phyloP scores from a whole-genome alignment of 805 yeast genomes.

The Metschnikowia peoriensis region DNA sequence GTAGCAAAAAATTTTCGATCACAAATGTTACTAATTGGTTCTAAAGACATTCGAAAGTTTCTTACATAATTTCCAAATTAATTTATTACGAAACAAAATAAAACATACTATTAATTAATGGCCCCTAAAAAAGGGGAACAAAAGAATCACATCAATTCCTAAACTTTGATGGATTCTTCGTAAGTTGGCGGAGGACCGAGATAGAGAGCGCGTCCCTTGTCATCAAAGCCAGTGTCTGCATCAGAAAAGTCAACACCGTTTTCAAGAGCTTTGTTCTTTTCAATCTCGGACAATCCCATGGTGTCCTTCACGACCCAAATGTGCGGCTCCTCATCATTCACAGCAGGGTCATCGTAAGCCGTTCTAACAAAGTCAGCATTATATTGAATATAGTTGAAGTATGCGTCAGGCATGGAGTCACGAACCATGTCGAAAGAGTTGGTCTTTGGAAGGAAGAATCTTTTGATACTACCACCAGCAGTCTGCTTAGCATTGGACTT shows the following conservation, averaged over 20 bases:
- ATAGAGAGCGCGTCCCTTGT: slow-evolving; percentile 51
- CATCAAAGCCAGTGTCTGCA: slow-evolving; percentile 55
- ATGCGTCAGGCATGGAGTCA: slow-evolving; percentile 40
- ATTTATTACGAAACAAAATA: background rate
- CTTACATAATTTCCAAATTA: background rate
- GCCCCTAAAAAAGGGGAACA: background rate
- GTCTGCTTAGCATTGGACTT: slow-evolving; percentile 1
- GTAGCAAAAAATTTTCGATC: too few relatives aligned
- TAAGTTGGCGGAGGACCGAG: slow-evolving; percentile 72
- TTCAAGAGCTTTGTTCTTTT: slow-evolving; percentile 55
- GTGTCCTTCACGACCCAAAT: slow-evolving; percentile 72
- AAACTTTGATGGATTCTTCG: slow-evolving; percentile 46
- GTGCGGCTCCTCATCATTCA: slow-evolving; percentile 54
- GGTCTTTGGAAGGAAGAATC: slow-evolving; percentile 45
- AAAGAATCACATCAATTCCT: slow-evolving; percentile 1
- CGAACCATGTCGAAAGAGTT: slow-evolving; percentile 49
- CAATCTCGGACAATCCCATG: slow-evolving; percentile 62
- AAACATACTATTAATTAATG: slow-evolving; percentile 1
- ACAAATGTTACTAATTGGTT: too few relatives aligned
- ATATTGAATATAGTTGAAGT: slow-evolving; percentile 41
- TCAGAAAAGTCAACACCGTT: slow-evolving; percentile 55
- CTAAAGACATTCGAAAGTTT: background rate
- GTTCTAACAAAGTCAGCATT: slow-evolving; percentile 38
- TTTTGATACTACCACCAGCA: slow-evolving; percentile 9
- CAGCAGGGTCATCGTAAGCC: slow-evolving; percentile 57